Percentiles rank a stretch among this genome's conserved stretches.
phyloP scores from a whole-genome alignment of 1,284 basidiomycete species.

The Boletellus sp. region DNA sequence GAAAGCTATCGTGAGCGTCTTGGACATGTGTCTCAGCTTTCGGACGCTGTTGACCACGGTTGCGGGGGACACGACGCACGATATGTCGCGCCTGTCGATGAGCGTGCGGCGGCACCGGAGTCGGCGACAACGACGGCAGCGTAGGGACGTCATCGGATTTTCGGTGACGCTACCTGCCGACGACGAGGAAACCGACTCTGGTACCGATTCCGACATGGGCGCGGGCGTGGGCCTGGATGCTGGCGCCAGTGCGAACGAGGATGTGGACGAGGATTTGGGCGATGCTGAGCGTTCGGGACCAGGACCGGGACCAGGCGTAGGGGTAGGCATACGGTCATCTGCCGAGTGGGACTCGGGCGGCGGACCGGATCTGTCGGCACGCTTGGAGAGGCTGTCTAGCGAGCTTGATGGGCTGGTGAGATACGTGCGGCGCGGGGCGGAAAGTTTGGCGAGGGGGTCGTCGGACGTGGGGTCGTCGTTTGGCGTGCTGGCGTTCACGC shows the following conservation, averaged over 20 bases:
- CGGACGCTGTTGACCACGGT: slow-evolving; percentile 59
- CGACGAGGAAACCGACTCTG: too few species aligned
- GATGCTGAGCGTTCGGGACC: slow-evolving; percentile 30
- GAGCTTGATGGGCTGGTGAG: slow-evolving; percentile 71
- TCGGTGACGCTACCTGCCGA: slow-evolving; percentile 35
- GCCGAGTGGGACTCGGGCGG: slow-evolving; percentile 30
- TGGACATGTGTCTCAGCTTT: slow-evolving; percentile 73
- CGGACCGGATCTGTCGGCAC: slow-evolving; percentile 42
- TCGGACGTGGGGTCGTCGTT: slow-evolving; percentile 60
- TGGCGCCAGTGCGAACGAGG: too few species aligned
- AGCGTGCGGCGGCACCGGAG: slow-evolving; percentile 56
- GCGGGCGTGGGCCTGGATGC: slow-evolving; percentile 39
- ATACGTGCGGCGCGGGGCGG: slow-evolving; percentile 62
- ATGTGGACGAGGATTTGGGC: slow-evolving; percentile 16
- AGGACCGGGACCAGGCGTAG: too few species aligned
- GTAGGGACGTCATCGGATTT: slow-evolving; percentile 61
- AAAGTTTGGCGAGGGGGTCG: slow-evolving; percentile 53
- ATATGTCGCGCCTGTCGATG: slow-evolving; percentile 57
- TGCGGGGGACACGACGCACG: slow-evolving; percentile 55
- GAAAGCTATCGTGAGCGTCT: slow-evolving; percentile 60
- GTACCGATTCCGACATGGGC: slow-evolving; percentile 51
- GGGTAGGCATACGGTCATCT: too few species aligned
- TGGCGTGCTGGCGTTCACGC: slow-evolving; percentile 67
- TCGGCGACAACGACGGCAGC: slow-evolving; percentile 49
- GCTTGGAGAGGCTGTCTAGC: slow-evolving; percentile 57